Evolutionary conservation across 768 basidiomycete genomes (phyloP).

Genomic region (Rhizopogon vesiculosus): DNA sequence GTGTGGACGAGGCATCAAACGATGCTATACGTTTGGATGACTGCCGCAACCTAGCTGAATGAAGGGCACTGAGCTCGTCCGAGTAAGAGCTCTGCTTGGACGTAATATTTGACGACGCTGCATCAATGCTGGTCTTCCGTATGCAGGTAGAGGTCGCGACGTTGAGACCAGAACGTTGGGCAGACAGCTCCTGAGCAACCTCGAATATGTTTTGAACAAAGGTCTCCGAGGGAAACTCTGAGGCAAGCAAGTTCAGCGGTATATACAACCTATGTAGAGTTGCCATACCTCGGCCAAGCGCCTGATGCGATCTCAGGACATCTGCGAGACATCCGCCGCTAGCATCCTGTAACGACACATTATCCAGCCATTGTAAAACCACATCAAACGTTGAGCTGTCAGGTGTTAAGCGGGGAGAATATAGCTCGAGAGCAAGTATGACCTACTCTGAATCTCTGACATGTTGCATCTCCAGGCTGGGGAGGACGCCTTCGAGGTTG

Average conservation of each 20-base stretch:
- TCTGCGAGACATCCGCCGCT: slow-evolving; percentile 10
- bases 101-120: slow-evolving; percentile 30
- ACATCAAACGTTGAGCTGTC: slow-evolving; percentile 18
- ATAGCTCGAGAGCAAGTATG: not conserved
- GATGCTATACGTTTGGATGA: slow-evolving; percentile 43
- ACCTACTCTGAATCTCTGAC: slow-evolving; percentile 39
- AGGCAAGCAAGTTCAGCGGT: slow-evolving; percentile 3
- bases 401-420: not conserved
- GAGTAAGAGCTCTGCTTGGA: slow-evolving; percentile 28
- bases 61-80: slow-evolving; percentile 32
- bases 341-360: slow-evolving; percentile 14
- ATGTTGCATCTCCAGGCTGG: slow-evolving; percentile 28
- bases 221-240: slow-evolving; percentile 32
- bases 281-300: slow-evolving; percentile 22
- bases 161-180: slow-evolving; percentile 9
- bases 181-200: slow-evolving; percentile 31
- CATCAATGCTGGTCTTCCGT: slow-evolving; percentile 15
- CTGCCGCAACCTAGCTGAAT: slow-evolving; percentile 38
- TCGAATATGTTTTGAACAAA: slow-evolving; percentile 48
- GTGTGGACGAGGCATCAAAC: slow-evolving; percentile 34
- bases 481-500: slow-evolving; percentile 21
- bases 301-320: slow-evolving; percentile 22
- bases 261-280: not conserved
- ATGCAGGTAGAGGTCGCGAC: slow-evolving; percentile 6
- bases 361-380: slow-evolving; percentile 21